Evolutionary conservation across 768 basidiomycete genomes (phyloP), one percentile per base, ranked within the genome.

Genomic region (Suillus fuscotomentosus): DNA sequence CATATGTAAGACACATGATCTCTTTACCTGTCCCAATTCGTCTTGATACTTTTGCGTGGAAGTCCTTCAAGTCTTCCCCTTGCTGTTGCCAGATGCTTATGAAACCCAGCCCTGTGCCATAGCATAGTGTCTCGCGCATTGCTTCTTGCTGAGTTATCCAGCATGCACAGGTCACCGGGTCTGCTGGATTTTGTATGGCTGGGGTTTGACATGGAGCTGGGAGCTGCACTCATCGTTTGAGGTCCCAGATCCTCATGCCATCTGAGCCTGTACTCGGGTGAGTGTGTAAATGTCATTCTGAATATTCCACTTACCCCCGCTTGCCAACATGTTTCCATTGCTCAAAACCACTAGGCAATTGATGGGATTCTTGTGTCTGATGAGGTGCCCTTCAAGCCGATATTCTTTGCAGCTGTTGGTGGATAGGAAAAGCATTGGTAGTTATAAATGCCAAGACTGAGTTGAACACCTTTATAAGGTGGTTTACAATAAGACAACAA

Each of bases 221-320:
- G 47, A 48, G 47, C 41, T 53, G 45, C 22, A 39, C 24, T 47
- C 39, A 22, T 57, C 41, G 3, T 22, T 50, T 48, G 34, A 66
- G 43, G 59, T 66, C 65, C 53, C 62, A 66, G 11, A 63, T 63
- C 51, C 62, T 15, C 31, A 66, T 34, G 11, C 62, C 43, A 17
- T 63, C 62, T 0, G 60, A 60, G 36, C 62, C 65, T 66, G 42
- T 48, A 22, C 11, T 22, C 24, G 45, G 5, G 45, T 47, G 45
- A 47, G 45, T 47, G 17, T 34, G 38, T 15, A 2, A 22, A 11
- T 47, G 45, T 22, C 2, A 47, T 22, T 47, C 4, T 22, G 11
- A 2, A 48, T 14, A 36, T n/a, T 61, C 17, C 22, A 27, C 65
- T 56, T 5, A 66, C 65, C 60, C 20, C 61, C 55, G 5, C 65